phyloP scores from a whole-genome alignment of 768 basidiomycete genomes.

The Boletus rubescentipes region DNA sequence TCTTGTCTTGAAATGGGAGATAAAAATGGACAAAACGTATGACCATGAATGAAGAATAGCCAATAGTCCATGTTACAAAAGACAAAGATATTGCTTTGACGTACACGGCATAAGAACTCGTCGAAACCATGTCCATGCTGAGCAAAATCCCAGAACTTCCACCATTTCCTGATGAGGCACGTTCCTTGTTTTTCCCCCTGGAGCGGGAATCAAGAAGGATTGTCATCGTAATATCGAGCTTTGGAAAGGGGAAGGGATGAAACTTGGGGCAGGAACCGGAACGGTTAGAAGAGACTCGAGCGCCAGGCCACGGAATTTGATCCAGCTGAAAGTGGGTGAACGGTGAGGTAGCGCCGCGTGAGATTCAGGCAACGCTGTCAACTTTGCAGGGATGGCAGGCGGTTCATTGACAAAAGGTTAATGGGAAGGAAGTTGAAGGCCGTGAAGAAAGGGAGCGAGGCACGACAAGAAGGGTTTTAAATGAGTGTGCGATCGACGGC shows the following conservation, averaged over 20 bases:
- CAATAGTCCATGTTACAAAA: background rate
- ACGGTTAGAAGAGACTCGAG: background rate
- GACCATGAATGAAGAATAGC: background rate
- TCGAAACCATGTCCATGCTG: constrained; percentile 53
- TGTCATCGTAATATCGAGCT: constrained; percentile 9
- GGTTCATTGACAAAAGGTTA: constrained; percentile 11
- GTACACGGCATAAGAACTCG: constrained; percentile 57
- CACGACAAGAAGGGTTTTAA: background rate
- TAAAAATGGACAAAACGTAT: background rate
- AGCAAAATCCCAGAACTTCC: constrained; percentile 57
- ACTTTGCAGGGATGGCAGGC: background rate
- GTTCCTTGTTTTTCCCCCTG: constrained; percentile 11
- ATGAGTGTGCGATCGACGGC: background rate
- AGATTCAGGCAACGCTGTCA: constrained; percentile 17
- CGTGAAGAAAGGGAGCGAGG: background rate
- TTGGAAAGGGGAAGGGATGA: background rate
- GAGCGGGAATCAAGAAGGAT: constrained; percentile 3
- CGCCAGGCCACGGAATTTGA: background rate
- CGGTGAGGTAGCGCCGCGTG: constrained; percentile 18
- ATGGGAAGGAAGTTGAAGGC: background rate
- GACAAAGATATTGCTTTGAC: constrained; percentile 1
- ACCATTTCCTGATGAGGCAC: constrained; percentile 37
- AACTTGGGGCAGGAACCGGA: background rate
- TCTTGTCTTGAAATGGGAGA: background rate
- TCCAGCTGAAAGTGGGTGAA: background rate